Evolutionary conservation across 768 basidiomycete genomes (phyloP).

Genomic region (Trametes elegans): DNA sequence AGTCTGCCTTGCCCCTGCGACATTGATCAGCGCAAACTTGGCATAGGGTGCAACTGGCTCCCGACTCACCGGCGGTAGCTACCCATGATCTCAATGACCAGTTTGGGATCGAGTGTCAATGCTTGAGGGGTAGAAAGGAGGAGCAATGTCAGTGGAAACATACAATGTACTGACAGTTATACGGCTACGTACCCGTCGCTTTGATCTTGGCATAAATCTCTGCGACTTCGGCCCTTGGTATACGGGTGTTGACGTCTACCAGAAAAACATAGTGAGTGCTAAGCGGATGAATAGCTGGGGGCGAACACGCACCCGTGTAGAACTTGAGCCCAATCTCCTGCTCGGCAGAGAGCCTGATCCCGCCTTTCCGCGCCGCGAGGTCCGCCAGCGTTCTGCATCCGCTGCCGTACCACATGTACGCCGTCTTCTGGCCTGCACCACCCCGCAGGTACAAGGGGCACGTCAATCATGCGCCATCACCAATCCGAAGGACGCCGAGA

Average conservation of each 20-base stretch:
- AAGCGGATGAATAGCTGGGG: not conserved
- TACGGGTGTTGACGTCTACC: constrained; percentile 80
- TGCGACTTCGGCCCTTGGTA: constrained; percentile 79
- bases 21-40: not conserved
- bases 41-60: not conserved
- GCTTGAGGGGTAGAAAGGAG: constrained; percentile 40
- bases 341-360: constrained; percentile 53
- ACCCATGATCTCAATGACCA: constrained; percentile 88
- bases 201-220: constrained; percentile 72
- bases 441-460: not conserved
- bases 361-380: constrained; percentile 54
- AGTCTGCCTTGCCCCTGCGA: constrained; percentile 70
- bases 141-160: not conserved
- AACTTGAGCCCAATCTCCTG: constrained; percentile 69
- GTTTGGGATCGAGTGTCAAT: constrained; percentile 61
- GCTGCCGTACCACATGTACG: constrained; percentile 68
- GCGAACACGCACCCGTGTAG: constrained; percentile 56
- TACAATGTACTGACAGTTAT: not conserved
- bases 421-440: constrained; percentile 55
- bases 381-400: constrained; percentile 84
- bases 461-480: not conserved
- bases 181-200: constrained; percentile 51
- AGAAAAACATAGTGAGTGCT: not conserved
- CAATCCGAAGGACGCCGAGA: not conserved
- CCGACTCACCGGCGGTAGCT: constrained; percentile 72